Evolutionary conservation across 2,329 filamentous ascomycete species (phyloP).

Genomic region (Neocucurbitaria cava): DNA sequence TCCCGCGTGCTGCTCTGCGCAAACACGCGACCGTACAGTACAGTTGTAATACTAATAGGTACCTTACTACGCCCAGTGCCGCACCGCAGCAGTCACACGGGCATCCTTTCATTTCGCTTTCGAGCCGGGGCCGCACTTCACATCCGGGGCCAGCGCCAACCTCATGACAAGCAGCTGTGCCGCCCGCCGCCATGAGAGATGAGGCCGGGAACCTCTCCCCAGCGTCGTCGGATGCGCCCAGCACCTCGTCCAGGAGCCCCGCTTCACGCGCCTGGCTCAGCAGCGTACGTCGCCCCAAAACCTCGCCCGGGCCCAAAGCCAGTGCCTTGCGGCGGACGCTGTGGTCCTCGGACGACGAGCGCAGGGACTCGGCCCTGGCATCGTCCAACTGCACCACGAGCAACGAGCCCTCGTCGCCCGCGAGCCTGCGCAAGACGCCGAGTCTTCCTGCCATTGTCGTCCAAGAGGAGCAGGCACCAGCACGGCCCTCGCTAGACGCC

Average conservation of each 20-base stretch:
- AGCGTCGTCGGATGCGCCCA: conserved; percentile 20
- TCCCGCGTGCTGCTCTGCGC: conserved; percentile 17
- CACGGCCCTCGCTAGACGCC: conserved; percentile 13
- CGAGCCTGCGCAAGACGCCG: conserved; percentile 46
- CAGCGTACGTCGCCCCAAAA: conserved; percentile 46
- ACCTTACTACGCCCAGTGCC: too few relatives aligned
- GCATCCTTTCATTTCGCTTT: conserved; percentile 40
- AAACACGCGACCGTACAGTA: conserved; percentile 10
- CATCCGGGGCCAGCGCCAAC: conserved; percentile 23
- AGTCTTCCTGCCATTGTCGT: conserved; percentile 55
- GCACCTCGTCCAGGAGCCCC: conserved; percentile 23
- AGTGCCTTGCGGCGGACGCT: conserved; percentile 40
- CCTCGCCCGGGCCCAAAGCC: conserved; percentile 45
- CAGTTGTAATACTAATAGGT: too few relatives aligned
- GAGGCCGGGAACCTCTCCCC: conserved; percentile 31
- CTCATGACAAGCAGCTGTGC: conserved; percentile 40
- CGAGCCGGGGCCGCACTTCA: conserved; percentile 30
- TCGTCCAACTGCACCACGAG: conserved; percentile 44
- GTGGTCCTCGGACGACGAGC: conserved; percentile 42
- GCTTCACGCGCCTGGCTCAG: conserved; percentile 47
- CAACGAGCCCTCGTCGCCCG: conserved; percentile 38
- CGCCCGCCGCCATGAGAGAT: conserved; percentile 40
- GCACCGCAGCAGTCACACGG: conserved; percentile 22
- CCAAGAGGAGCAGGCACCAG: conserved; percentile 45
- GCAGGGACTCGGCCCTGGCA: conserved; percentile 51